These are phyloP conservation scores for Flaveria floridana DNA, from an alignment of 140 eudicot species.

Conservation along the genomic window DNA sequence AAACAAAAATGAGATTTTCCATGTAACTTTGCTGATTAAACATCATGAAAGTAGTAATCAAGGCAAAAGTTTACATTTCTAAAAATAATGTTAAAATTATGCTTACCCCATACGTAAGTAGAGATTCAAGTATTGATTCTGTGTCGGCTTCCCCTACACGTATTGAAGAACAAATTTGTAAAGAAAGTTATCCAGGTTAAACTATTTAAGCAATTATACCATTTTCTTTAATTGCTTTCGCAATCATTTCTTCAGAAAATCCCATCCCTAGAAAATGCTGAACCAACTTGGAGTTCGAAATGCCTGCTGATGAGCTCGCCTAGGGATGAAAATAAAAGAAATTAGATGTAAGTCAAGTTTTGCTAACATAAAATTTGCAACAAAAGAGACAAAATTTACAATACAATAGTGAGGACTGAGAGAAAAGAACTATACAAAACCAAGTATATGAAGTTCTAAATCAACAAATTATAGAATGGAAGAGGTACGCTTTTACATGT, in stretches of 20 bases:
- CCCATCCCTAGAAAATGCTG: conserved; percentile 57
- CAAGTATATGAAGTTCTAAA: not conserved
- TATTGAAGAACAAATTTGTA: conserved; percentile 16
- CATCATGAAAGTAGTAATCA: not conserved
- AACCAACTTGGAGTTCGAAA: conserved; percentile 42
- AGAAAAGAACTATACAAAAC: not conserved
- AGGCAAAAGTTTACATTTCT: not conserved
- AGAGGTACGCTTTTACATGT: not conserved
- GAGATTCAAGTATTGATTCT: conserved; percentile 52
- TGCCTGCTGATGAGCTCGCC: conserved; percentile 55
- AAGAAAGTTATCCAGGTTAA: conserved; percentile 7
- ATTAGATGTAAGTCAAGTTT: conserved; percentile 11
- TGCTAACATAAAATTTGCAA: not conserved
- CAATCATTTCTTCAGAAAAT: conserved; percentile 45
- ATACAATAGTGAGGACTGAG: not conserved
- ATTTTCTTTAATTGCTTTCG: conserved; percentile 52
- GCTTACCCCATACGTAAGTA: conserved; percentile 60
- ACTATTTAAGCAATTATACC: conserved; percentile 34
- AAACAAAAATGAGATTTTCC: not conserved
- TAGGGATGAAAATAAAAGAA: conserved; percentile 25
- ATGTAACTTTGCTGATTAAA: conserved; percentile 6
- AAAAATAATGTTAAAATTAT: not conserved
- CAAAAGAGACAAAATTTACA: not conserved
- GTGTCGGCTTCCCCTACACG: conserved; percentile 52
- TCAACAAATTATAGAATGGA: not conserved